Evolutionary conservation across 2,329 filamentous ascomycete genomes (phyloP), one percentile per base, ranked within the genome.

Genomic region (Arthroderma sp.): DNA sequence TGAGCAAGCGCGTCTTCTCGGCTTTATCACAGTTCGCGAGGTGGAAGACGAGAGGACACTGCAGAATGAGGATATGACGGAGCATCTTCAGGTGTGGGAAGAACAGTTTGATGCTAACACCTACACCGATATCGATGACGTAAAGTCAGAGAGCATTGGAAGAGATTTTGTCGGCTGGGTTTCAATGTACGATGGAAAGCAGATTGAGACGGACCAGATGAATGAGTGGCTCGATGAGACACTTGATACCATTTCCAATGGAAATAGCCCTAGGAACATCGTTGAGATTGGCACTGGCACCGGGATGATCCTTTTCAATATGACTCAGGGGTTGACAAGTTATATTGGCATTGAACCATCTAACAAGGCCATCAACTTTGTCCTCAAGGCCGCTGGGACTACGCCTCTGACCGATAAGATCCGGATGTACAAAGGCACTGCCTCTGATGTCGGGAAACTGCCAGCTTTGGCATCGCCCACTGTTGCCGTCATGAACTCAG

Each of bases 191-290:
- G 56, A 58, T 33, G 56, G 56, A 37, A 35, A 17, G 2, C n/a
- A 38, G 6, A 25, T 58, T 17, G 31, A 56, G 3, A 41, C 44
- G 13, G n/a, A 5, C 15, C 7, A 55, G 25, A 58, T 58, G 56
- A 21, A 58, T 19, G 56, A 58, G 23, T 58, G 56, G 56, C 39
- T 58, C 8, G n/a, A 58, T 7, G 56, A 58, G n/a, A 58, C 56
- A 4, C 41, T 58, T 7, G 15, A 19, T 11, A 58, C 52, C 8
- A 17, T 58, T 7, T 53, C 21, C n/a, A 25, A 43, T 43, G 53
- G 56, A 9, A 1, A 28, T 4, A n/a, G 9, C 13, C 15, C 54
- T 15, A 4, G 9, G 4, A 17, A 53, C 35, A 55, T 59, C 4
- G 55, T 59, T 13, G 57, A 59, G 43, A 35, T 59, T 23, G 57